Percentiles rank a stretch among this genome's conserved stretches.
Conservation (phyloP, 352 stramenopile species). For the Bremia lactucae region DNA sequence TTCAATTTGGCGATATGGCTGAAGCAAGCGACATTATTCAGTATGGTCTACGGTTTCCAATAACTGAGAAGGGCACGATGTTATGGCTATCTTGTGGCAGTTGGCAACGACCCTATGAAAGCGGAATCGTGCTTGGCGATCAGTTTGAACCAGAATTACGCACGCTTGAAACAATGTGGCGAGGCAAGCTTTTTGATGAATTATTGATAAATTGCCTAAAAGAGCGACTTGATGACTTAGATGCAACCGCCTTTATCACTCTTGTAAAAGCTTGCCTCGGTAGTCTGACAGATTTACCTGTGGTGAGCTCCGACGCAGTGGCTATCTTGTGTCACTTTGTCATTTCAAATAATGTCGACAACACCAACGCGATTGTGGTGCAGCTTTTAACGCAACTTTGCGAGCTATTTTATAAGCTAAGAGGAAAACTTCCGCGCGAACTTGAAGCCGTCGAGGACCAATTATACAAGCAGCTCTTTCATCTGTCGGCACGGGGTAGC, state of each 20-base stretch:
- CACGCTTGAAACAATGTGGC: conserved; percentile 46
- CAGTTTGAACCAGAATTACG: conserved; percentile 13
- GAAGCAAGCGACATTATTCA: conserved; percentile 48
- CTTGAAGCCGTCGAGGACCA: conserved; percentile 44
- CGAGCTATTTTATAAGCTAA: conserved; percentile 42
- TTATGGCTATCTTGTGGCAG: conserved; percentile 50
- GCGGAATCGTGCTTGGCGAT: neutral
- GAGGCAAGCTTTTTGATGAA: conserved; percentile 65
- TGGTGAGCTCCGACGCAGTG: conserved; percentile 57
- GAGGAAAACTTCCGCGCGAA: conserved; percentile 29
- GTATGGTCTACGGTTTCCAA: conserved; percentile 43
- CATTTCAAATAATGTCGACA: conserved; percentile 30
- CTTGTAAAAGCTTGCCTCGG: conserved; percentile 49
- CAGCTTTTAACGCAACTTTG: conserved; percentile 51
- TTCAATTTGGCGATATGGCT: conserved; percentile 57
- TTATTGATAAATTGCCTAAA: conserved; percentile 75
- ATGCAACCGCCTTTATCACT: conserved; percentile 34
- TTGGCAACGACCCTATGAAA: conserved; percentile 27
- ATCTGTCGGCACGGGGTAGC: conserved; percentile 38
- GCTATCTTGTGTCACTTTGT: conserved; percentile 67
- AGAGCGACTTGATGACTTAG: conserved; percentile 53
- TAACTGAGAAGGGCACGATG: conserved; percentile 25
- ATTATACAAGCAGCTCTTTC: conserved; percentile 47
- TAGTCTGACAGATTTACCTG: conserved; percentile 25
- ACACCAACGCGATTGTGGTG: conserved; percentile 33